A percentile compares a stretch with the other conserved stretches of the same genome.
Conservation (phyloP, 306 rosid genomes). For the Carpinus fangiana region DNA sequence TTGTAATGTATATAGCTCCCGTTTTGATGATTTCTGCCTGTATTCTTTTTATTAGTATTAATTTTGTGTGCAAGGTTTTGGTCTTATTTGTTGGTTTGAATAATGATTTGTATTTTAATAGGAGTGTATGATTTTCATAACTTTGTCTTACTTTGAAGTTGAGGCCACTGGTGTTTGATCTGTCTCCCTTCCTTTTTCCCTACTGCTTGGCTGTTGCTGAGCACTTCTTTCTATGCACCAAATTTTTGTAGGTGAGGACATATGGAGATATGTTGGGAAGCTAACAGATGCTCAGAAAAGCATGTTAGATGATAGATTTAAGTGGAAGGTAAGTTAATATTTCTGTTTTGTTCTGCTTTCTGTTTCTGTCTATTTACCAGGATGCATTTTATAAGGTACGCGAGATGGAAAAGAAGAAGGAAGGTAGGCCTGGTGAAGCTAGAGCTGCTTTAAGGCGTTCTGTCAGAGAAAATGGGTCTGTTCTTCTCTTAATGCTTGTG, state of each 20-base stretch:
- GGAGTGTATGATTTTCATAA: not conserved
- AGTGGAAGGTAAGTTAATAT: constrained; percentile 78
- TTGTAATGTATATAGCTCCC: not conserved
- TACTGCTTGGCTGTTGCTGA: not conserved
- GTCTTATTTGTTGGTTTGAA: not conserved
- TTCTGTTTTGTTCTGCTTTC: constrained; percentile 2
- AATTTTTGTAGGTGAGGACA: constrained; percentile 76
- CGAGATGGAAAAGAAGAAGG: constrained; percentile 96
- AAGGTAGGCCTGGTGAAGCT: constrained; percentile 98
- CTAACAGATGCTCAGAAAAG: constrained; percentile 97
- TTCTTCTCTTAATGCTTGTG: not conserved
- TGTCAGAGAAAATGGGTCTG: constrained; percentile 85
- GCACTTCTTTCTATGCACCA: constrained; percentile 1
- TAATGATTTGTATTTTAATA: not conserved
- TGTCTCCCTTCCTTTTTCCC: not conserved
- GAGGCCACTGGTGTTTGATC: not conserved
- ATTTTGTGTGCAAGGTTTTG: not conserved
- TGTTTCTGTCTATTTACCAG: constrained; percentile 19
- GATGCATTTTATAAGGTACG: constrained; percentile 55
- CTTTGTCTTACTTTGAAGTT: not conserved
- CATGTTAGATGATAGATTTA: constrained; percentile 95
- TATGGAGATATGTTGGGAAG: constrained; percentile 96
- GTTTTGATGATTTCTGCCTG: not conserved
- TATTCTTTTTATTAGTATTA: not conserved
- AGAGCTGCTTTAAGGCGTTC: constrained; percentile 90